Conservation (phyloP, 2,329 filamentous ascomycete genomes). For the Elsinoe fawcettii region DNA sequence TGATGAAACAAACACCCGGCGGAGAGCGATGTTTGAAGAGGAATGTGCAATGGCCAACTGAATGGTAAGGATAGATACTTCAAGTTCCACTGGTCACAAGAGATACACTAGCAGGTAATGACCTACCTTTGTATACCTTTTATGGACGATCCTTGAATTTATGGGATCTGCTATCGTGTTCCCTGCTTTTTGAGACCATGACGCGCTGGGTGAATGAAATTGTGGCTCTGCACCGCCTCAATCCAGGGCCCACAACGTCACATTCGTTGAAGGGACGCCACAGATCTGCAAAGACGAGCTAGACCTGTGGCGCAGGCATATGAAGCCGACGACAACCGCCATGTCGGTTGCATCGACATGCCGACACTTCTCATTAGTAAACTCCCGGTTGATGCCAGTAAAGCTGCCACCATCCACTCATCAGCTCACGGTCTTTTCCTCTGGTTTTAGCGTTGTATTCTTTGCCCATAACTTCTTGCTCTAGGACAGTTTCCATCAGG, state of each 20-base stretch:
- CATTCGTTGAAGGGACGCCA: not conserved
- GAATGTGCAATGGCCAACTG: conserved; percentile 10
- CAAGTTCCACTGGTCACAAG: not conserved
- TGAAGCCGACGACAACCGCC: conserved; percentile 2
- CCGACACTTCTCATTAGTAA: too few relatives aligned
- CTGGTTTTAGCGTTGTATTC: not conserved
- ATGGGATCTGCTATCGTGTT: conserved; percentile 7
- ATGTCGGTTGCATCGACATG: not conserved
- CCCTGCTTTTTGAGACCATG: conserved; percentile 13
- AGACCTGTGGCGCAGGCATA: not conserved
- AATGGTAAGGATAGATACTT: not conserved
- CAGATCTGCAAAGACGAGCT: not conserved
- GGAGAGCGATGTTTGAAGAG: not conserved
- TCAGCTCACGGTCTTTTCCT: not conserved
- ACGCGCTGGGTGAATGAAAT: conserved; percentile 5
- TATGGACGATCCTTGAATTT: conserved; percentile 1
- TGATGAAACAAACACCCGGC: conserved; percentile 8
- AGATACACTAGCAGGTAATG: not conserved
- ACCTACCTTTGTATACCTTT: not conserved
- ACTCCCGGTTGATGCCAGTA: not conserved
- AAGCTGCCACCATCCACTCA: not conserved
- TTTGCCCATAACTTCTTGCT: not conserved
- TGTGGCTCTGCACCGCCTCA: conserved; percentile 1
- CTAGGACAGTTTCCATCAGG: not conserved
- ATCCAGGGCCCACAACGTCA: conserved; percentile 18